Evolutionary conservation across 2,329 filamentous ascomycete genomes (phyloP), one percentile per base, ranked within the genome.

Genomic region (Rutstroemia sp.): DNA sequence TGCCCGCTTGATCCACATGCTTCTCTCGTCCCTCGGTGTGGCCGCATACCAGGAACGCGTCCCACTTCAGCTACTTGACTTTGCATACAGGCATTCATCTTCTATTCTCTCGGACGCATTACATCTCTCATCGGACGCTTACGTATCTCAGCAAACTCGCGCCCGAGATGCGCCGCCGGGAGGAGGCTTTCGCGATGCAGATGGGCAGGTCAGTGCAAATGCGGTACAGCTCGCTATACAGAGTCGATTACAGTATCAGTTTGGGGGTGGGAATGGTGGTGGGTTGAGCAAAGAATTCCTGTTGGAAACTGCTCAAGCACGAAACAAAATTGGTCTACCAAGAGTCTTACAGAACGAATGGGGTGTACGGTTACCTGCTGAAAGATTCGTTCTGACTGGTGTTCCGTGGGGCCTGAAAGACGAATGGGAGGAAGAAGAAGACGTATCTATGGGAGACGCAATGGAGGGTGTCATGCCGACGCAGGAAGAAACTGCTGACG

Each of bases 41-140:
- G 84, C 86, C 4, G 79, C 85, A 42, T 94, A 90, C 76, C 88
- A 92, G 70, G 82, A 87, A 70, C 88, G 89, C 66, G 88, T 94
- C 1, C 89, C 89, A 0, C 80, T 92, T 0, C 83, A 92, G 57
- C 83, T 94, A 49, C 84, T 94, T 69, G 89, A 94, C 74, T 92
- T 92, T 68, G 87, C 89, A 49, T 94, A 94, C 78, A 84, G 89
- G 39, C 88, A 91, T 76, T 89, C 86, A 9, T 83, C 83, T 1
- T 79, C 81, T 57, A 78, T 92, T 38, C 81, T 92, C 19, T 82
- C 76, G 62, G 87, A 91, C 73, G 85, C 83, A 6, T 73, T 89
- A 16, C 84, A 88, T 66, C 79, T 89, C 25, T 78, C 80, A 5
- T 79, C 81, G 6, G 86, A 89, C 69, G 86, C 86, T 7, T 87